Evolutionary conservation across 1,284 basidiomycete species (phyloP).

Genomic region (Trichosporon coremiiforme): DNA sequence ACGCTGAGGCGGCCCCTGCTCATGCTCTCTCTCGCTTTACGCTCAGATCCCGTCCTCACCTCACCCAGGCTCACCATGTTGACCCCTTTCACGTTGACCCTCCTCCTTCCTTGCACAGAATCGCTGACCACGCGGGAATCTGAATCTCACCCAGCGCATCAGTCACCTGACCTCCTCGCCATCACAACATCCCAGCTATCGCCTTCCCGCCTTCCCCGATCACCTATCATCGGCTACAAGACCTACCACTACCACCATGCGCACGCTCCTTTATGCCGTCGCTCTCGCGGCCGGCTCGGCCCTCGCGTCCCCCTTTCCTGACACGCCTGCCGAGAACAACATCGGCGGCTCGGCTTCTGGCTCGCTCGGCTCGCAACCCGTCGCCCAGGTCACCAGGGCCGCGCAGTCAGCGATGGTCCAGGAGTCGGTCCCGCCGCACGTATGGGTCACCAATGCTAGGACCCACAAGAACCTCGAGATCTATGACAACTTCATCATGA

Average conservation of each 20-base stretch:
- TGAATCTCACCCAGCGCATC: background rate
- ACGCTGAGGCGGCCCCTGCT: background rate
- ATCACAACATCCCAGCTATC: background rate
- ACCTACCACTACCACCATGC: background rate
- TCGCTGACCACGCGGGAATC: no score
- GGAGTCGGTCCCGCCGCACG: background rate
- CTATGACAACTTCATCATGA: conserved; percentile 7
- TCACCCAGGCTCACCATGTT: background rate
- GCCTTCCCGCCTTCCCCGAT: background rate
- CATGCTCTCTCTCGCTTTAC: background rate
- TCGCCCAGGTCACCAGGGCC: background rate
- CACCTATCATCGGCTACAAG: background rate
- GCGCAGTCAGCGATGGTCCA: background rate
- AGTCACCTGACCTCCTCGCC: background rate
- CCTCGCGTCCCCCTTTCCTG: background rate
- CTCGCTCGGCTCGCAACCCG: background rate
- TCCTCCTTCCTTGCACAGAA: no score
- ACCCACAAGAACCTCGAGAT: background rate
- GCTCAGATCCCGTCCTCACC: background rate
- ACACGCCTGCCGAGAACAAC: background rate
- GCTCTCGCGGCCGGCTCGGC: background rate
- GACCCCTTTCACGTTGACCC: background rate
- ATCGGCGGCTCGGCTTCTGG: no score
- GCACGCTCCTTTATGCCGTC: background rate
- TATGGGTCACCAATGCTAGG: background rate